phyloP scores from a whole-genome alignment of 2,329 filamentous ascomycete species.

The Teratosphaeria zuluensis region DNA sequence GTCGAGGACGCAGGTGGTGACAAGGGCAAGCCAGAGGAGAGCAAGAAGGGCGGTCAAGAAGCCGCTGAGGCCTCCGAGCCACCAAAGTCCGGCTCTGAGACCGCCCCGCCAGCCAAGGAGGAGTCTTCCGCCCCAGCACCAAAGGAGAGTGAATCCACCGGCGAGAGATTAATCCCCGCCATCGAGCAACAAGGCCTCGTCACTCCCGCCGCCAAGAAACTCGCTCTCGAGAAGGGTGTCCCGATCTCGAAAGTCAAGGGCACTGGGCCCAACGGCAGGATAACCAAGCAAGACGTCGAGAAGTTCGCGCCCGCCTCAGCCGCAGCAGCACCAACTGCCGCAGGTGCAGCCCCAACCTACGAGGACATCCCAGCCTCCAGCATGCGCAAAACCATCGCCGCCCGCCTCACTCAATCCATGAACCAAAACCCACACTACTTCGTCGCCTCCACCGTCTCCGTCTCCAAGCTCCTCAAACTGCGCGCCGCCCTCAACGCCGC shows the following conservation, averaged over 20 bases:
- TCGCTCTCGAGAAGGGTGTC: slow-evolving; percentile 78
- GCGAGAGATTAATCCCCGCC: slow-evolving; percentile 69
- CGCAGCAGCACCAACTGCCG: slow-evolving; percentile 37
- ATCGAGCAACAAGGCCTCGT: slow-evolving; percentile 74
- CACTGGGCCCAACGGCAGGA: slow-evolving; percentile 71
- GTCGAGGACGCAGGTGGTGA: slow-evolving; percentile 86
- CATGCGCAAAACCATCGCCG: slow-evolving; percentile 98
- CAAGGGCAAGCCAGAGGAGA: slow-evolving; percentile 50
- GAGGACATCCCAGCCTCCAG: slow-evolving; percentile 75
- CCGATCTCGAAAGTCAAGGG: slow-evolving; percentile 73
- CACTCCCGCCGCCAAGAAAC: slow-evolving; percentile 62
- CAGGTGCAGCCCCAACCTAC: slow-evolving; percentile 55
- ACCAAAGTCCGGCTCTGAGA: slow-evolving; percentile 45
- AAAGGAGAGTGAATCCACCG: slow-evolving; percentile 62
- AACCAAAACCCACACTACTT: slow-evolving; percentile 98
- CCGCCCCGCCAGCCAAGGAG: slow-evolving; percentile 47
- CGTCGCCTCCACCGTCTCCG: slow-evolving; percentile 81
- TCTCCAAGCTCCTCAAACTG: slow-evolving; percentile 91
- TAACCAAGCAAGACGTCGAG: slow-evolving; percentile 89
- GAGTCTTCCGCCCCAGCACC: slow-evolving; percentile 42
- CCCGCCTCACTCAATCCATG: slow-evolving; percentile 77
- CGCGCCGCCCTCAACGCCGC: slow-evolving; percentile 85
- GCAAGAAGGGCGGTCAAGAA: slow-evolving; percentile 53
- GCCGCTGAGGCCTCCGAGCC: slow-evolving; percentile 54
- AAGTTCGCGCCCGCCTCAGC: slow-evolving; percentile 54